phyloP scores from a whole-genome alignment of 306 rosid genomes.

The Sechiopsis laciniata region DNA sequence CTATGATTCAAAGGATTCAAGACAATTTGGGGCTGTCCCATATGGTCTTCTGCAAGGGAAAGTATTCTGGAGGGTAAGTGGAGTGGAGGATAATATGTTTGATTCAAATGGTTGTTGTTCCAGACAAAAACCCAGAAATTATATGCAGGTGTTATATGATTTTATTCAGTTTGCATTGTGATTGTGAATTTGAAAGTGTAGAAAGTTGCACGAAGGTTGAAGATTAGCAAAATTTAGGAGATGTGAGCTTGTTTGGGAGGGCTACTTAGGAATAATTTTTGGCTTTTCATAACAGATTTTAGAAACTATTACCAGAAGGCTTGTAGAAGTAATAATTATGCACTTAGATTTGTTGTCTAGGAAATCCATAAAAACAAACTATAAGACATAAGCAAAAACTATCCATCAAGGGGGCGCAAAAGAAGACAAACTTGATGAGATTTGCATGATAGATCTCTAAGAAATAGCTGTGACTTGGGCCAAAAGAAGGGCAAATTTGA shows the following conservation, averaged over 20 bases:
- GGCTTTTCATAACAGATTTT: not conserved
- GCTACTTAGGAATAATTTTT: not conserved
- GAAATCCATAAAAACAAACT: not conserved
- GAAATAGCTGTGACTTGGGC: not conserved
- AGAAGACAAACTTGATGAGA: not conserved
- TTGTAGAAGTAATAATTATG: not conserved
- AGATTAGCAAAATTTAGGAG: not conserved
- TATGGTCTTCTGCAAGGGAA: conserved; percentile 54
- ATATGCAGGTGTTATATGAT: not conserved
- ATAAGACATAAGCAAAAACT: not conserved
- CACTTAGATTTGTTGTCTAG: not conserved
- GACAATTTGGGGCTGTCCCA: conserved; percentile 64
- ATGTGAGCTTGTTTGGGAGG: not conserved
- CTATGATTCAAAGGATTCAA: conserved; percentile 49
- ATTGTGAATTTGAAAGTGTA: not conserved
- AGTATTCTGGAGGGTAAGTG: conserved; percentile 62
- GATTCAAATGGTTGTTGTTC: not conserved
- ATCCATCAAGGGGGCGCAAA: too few relatives aligned
- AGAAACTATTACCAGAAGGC: not conserved
- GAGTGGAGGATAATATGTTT: too few relatives aligned
- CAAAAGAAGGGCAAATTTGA: not conserved
- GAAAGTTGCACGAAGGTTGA: not conserved
- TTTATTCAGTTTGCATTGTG: conserved; percentile 11
- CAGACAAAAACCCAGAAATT: not conserved
- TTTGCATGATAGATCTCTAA: not conserved